A percentile compares a stretch with the other conserved stretches of the same genome.
phyloP scores from a whole-genome alignment of 345 rosid species.

The Gossypium mustelinum region DNA sequence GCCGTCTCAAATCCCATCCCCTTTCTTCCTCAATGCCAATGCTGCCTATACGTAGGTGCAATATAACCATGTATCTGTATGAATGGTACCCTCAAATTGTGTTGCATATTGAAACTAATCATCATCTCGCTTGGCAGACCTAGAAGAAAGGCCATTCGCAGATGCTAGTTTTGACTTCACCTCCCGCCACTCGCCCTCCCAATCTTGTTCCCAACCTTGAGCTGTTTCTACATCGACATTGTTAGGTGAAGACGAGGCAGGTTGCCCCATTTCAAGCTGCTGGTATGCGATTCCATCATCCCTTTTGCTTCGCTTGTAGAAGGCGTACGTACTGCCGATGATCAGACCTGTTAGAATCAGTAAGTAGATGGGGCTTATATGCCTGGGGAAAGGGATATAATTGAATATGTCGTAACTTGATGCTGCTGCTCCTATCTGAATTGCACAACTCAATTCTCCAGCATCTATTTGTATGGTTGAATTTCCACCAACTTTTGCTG shows the following conservation, averaged over 20 bases:
- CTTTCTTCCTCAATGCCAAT: no score
- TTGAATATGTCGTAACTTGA: constrained; percentile 19
- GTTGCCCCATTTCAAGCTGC: constrained; percentile 59
- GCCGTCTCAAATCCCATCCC: no score
- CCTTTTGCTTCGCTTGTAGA: constrained; percentile 43
- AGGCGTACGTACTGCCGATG: constrained; percentile 39
- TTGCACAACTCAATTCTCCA: constrained; percentile 31
- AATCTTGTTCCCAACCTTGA: constrained; percentile 64
- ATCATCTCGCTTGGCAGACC: constrained; percentile 42
- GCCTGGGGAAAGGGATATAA: background rate
- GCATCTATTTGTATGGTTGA: constrained; percentile 28
- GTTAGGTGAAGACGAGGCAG: constrained; percentile 30
- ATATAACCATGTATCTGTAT: background rate
- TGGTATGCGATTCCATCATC: constrained; percentile 43
- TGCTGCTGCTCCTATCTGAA: constrained; percentile 18
- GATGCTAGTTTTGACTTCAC: constrained; percentile 41
- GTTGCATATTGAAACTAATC: background rate
- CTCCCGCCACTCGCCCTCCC: constrained; percentile 67
- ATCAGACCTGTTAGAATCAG: constrained; percentile 34
- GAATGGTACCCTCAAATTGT: background rate
- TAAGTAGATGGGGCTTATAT: constrained; percentile 46
- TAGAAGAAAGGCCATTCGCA: constrained; percentile 47
- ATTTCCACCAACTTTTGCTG: constrained; percentile 15
- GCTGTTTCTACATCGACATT: constrained; percentile 32
- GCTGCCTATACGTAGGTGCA: no score